Conservation (phyloP, 768 basidiomycete species). For the Pholiota molesta region DNA sequence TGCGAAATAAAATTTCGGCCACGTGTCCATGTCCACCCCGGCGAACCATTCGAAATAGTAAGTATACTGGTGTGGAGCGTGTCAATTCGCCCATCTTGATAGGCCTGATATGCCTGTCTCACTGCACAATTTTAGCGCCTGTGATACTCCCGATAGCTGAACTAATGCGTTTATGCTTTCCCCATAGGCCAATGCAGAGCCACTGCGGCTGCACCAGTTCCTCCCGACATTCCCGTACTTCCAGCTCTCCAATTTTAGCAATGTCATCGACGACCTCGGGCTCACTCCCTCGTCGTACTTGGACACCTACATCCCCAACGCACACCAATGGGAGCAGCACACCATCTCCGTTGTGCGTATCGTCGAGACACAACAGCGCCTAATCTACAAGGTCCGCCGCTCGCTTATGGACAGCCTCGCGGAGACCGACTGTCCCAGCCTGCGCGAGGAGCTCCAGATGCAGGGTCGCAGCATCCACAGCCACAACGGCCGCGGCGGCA, state of each 20-base stretch:
- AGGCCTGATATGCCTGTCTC: not conserved
- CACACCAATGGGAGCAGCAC: conserved; percentile 72
- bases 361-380: conserved; percentile 60
- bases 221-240: conserved; percentile 69
- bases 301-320: conserved; percentile 57
- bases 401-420: conserved; percentile 58
- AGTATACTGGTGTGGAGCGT: not conserved
- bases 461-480: conserved; percentile 33
- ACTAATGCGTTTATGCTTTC: conserved; percentile 2
- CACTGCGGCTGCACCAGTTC: conserved; percentile 58
- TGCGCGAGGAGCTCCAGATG: conserved; percentile 56
- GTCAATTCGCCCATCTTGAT: not conserved
- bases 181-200: conserved; percentile 50
- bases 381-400: conserved; percentile 64
- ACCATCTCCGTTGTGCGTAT: conserved; percentile 58
- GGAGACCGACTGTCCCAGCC: conserved; percentile 59
- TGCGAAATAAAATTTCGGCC: too few relatives aligned
- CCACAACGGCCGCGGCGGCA: conserved; percentile 3
- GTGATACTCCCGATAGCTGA: not conserved
- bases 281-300: conserved; percentile 55
- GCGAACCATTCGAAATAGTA: too few relatives aligned
- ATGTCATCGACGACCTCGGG: conserved; percentile 58
- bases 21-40: too few relatives aligned
- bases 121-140: not conserved
- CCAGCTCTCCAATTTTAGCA: conserved; percentile 54